Conservation (phyloP, 495 filamentous ascomycete species). For the Baudoinia panamericana region DNA sequence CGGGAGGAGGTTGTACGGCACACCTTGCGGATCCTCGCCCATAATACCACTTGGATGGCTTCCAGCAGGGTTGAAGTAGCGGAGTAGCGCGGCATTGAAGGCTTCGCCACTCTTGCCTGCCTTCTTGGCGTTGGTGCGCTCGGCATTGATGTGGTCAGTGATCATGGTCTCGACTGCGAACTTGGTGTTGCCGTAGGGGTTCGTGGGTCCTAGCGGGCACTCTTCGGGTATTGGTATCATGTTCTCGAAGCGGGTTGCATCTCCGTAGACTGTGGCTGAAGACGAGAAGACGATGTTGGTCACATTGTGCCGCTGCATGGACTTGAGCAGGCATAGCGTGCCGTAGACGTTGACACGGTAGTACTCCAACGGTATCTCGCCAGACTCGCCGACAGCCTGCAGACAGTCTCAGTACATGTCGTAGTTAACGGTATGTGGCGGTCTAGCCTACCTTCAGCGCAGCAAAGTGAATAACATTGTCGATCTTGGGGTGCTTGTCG, state of each 20-base stretch:
- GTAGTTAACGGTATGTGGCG: background rate
- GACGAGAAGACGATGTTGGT: conserved; percentile 96
- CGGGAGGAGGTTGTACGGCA: conserved; percentile 91
- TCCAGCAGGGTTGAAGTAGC: conserved; percentile 96
- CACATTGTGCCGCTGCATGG: conserved; percentile 80
- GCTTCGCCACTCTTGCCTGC: conserved; percentile 59
- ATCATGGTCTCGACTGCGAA: conserved; percentile 80
- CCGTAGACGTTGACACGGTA: conserved; percentile 94
- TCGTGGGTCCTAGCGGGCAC: conserved; percentile 91
- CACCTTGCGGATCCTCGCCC: conserved; percentile 94
- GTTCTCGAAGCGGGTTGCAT: conserved; percentile 87
- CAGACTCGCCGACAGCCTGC: conserved; percentile 90
- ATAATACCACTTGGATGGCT: conserved; percentile 93
- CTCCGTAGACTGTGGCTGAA: conserved; percentile 93
- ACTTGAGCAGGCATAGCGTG: conserved; percentile 71
- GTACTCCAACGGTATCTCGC: conserved; percentile 92
- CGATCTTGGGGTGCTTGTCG: conserved; percentile 75
- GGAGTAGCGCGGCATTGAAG: conserved; percentile 86
- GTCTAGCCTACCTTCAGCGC: conserved; percentile 66
- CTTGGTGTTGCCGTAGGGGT: conserved; percentile 95
- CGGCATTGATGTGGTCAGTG: conserved; percentile 74
- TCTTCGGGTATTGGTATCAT: conserved; percentile 98
- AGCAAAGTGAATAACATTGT: conserved; percentile 97
- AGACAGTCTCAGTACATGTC: conserved; percentile 1
- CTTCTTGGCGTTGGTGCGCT: conserved; percentile 73